Evolutionary conservation across 73 alveolate genomes (phyloP).

Genomic region (Halteria grandinella): DNA sequence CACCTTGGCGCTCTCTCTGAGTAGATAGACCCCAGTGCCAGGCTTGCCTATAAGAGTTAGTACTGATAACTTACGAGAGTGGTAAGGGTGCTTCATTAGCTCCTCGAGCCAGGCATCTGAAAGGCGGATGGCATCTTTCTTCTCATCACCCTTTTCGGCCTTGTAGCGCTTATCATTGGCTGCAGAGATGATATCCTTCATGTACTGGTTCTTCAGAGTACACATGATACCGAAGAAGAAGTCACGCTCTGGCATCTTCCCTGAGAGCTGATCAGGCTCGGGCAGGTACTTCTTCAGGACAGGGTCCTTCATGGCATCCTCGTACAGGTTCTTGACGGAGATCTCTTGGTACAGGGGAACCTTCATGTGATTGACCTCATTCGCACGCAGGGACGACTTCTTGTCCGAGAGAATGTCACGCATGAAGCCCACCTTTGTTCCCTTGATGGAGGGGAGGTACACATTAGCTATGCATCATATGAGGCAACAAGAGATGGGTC

Average conservation of each 20-base stretch:
- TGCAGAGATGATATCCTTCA: background rate
- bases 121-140: background rate
- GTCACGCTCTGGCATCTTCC: background rate
- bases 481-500: no score
- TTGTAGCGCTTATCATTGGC: background rate
- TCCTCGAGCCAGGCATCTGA: conserved; percentile 2
- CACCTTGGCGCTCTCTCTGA: background rate
- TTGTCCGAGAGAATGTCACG: no score
- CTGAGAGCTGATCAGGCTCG: no score
- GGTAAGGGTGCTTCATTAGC: background rate
- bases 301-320: no score
- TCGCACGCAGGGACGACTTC: no score
- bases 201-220: background rate
- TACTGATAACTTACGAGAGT: background rate
- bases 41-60: conserved; percentile 1
- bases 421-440: no score
- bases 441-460: no score
- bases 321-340: no score
- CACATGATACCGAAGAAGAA: conserved; percentile 11
- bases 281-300: no score
- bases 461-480: no score
- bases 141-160: background rate
- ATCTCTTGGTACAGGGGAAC: no score
- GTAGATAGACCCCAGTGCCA: background rate
- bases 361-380: no score